Evolutionary conservation across 2,329 filamentous ascomycete genomes (phyloP).

Genomic region (Alternaria atra): DNA sequence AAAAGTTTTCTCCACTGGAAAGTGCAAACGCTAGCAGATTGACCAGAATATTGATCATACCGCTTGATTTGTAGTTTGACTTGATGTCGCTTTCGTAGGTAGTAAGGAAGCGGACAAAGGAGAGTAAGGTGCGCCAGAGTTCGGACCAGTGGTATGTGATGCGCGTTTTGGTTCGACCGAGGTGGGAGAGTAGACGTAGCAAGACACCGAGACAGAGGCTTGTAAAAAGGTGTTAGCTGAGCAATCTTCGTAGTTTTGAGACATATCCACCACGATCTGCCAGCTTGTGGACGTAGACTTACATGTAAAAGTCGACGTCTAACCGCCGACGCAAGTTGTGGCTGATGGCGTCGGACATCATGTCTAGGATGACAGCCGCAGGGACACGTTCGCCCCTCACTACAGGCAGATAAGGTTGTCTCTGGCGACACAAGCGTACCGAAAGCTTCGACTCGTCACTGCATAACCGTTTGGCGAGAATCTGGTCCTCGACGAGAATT

Average conservation of each 20-base stretch:
- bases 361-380: slow-evolving; percentile 80
- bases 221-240: slow-evolving; percentile 36
- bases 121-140: slow-evolving; percentile 87
- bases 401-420: slow-evolving; percentile 83
- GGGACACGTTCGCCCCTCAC: slow-evolving; percentile 77
- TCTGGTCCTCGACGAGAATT: slow-evolving; percentile 84
- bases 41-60: slow-evolving; percentile 78
- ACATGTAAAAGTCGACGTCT: slow-evolving; percentile 84
- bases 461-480: slow-evolving; percentile 83
- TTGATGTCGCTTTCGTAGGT: slow-evolving; percentile 84
- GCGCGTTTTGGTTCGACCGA: slow-evolving; percentile 82
- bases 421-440: slow-evolving; percentile 87
- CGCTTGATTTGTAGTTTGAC: slow-evolving; percentile 72
- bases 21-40: slow-evolving; percentile 85
- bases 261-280: too few species aligned
- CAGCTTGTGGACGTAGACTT: slow-evolving; percentile 13
- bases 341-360: slow-evolving; percentile 88
- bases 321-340: slow-evolving; percentile 89
- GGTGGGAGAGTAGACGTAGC: slow-evolving; percentile 81
- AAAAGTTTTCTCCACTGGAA: slow-evolving; percentile 86
- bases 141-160: slow-evolving; percentile 94
- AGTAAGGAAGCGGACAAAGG: slow-evolving; percentile 87
- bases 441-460: slow-evolving; percentile 76
- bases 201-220: slow-evolving; percentile 80
- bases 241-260: too few species aligned